Percentiles rank a stretch among this genome's conserved stretches.
phyloP scores from a whole-genome alignment of 148 eudicot species.

The Rhododendron simsii region DNA sequence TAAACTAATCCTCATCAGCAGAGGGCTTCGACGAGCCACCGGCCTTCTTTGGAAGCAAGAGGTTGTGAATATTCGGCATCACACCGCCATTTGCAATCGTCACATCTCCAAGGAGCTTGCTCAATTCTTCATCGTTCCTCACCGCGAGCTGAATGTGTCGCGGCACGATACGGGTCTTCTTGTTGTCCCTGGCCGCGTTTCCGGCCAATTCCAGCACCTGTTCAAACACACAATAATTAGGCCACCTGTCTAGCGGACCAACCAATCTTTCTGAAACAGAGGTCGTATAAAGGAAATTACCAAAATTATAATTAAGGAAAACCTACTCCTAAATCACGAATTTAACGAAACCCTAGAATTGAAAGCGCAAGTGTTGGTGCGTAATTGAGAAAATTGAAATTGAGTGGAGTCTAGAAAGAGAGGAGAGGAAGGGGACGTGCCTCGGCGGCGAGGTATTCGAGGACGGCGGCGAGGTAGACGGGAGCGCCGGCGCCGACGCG shows the following conservation, averaged over 20 bases:
- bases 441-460: background rate
- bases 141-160: slow-evolving; percentile 25
- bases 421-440: background rate
- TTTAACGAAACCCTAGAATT: background rate
- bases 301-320: background rate
- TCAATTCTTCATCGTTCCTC: slow-evolving; percentile 25
- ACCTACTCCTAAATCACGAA: background rate
- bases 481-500: background rate
- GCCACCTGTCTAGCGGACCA: background rate
- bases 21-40: slow-evolving; percentile 3
- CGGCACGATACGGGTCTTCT: slow-evolving; percentile 17
- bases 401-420: background rate
- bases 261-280: no score
- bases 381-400: background rate
- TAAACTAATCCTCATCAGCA: slow-evolving; percentile 3
- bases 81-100: slow-evolving; percentile 26
- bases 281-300: background rate
- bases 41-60: slow-evolving; percentile 18
- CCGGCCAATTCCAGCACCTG: slow-evolving; percentile 25
- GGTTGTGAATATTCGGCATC: slow-evolving; percentile 22
- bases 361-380: background rate
- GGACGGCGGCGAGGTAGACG: background rate
- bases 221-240: background rate
- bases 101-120: slow-evolving; percentile 19
- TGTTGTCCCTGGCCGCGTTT: slow-evolving; percentile 25